phyloP scores from a whole-genome alignment of 1,284 basidiomycete species.

The Ceratobasidium sp. region DNA sequence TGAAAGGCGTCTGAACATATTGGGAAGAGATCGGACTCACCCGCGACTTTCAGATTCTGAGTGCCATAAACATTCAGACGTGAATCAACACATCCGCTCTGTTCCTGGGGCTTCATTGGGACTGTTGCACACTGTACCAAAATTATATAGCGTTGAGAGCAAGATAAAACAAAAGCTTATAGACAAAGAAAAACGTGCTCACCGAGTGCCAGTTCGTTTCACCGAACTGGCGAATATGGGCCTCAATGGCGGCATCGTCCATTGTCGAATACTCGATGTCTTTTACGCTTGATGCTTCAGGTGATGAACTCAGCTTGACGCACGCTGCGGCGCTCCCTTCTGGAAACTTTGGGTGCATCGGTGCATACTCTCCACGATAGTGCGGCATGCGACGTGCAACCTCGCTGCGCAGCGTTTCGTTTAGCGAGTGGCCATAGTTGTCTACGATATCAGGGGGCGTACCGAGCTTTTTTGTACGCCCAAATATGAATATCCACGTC shows the following conservation, averaged over 20 bases:
- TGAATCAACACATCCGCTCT: conserved; percentile 73
- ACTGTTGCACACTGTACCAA: conserved; percentile 66
- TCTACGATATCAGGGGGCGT: not conserved
- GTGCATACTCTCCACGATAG: conserved; percentile 58
- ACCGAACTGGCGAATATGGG: conserved; percentile 30
- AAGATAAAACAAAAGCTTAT: not conserved
- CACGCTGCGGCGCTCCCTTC: conserved; percentile 50
- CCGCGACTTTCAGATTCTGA: conserved; percentile 70
- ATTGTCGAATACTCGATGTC: conserved; percentile 54
- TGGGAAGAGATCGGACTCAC: conserved; percentile 45
- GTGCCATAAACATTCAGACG: conserved; percentile 75
- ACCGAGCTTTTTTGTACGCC: conserved; percentile 45
- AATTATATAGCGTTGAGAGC: too few species aligned
- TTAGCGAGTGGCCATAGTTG: too few species aligned
- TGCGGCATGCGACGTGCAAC: conserved; percentile 58
- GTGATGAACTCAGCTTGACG: conserved; percentile 13
- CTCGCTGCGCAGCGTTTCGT: conserved; percentile 52
- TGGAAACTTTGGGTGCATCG: conserved; percentile 57
- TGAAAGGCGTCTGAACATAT: too few species aligned
- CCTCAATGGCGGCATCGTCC: conserved; percentile 53
- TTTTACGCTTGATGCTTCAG: conserved; percentile 51
- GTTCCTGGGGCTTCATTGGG: conserved; percentile 72
- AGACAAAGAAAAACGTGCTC: not conserved
- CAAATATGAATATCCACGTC: conserved; percentile 44
- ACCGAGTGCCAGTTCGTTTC: conserved; percentile 45